phyloP scores from a whole-genome alignment of 805 yeast species.

The Metschnikowia gelsemii region DNA sequence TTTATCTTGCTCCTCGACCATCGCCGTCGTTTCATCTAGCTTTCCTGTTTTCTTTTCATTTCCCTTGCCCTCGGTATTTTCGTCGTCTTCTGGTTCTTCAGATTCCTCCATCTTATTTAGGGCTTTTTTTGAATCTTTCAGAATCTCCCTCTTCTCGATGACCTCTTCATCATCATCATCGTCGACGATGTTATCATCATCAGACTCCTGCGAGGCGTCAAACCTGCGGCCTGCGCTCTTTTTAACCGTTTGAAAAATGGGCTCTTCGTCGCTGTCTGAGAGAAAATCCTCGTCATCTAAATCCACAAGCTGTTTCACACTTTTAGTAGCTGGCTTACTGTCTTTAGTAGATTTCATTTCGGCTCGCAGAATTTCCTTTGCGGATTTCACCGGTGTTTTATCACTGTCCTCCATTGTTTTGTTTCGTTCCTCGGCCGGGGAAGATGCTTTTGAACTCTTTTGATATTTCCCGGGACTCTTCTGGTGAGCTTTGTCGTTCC shows the following conservation, averaged over 20 bases:
- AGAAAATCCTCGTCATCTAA: conserved; percentile 17
- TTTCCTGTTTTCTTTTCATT: too few species aligned
- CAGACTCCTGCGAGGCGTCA: conserved; percentile 8
- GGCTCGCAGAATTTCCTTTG: too few species aligned
- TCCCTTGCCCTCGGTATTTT: too few species aligned
- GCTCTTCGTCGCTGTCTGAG: conserved; percentile 17
- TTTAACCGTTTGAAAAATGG: conserved; percentile 17
- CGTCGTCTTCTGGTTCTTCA: not conserved
- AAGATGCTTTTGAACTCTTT: too few species aligned
- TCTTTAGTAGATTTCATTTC: not conserved
- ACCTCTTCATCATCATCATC: conserved; percentile 2
- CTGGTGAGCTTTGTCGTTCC: too few species aligned
- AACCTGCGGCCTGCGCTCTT: conserved; percentile 2
- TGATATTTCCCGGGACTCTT: too few species aligned
- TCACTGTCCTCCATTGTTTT: too few species aligned
- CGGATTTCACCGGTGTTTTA: too few species aligned
- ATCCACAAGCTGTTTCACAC: not conserved
- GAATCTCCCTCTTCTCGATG: not conserved
- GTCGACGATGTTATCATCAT: conserved; percentile 6
- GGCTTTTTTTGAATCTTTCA: too few species aligned
- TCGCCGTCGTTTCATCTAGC: conserved; percentile 17
- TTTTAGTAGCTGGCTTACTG: not conserved
- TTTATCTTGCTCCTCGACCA: conserved; percentile 20
- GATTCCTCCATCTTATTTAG: too few species aligned
- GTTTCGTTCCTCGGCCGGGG: too few species aligned